These are phyloP conservation scores for Aspergillus incahuasiensis DNA, from an alignment of 495 filamentous ascomycete genomes.

Conservation along the genomic window DNA sequence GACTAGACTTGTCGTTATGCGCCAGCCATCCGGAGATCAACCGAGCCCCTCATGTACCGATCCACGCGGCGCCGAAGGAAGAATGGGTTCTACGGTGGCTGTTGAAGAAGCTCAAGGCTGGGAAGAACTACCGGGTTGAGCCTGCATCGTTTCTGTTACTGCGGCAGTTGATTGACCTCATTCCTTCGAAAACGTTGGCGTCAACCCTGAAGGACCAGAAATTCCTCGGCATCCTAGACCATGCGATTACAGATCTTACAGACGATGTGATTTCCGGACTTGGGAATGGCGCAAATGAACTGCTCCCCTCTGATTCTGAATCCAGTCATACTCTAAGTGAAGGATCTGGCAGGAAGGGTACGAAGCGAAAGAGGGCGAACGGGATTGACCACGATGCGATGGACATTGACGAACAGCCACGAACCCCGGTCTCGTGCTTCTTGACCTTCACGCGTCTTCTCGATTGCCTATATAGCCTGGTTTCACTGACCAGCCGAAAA, in stretches of 20 bases:
- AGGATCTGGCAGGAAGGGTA: constrained; percentile 38
- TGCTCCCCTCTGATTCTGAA: constrained; percentile 29
- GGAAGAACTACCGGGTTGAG: constrained; percentile 40
- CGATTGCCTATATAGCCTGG: constrained; percentile 37
- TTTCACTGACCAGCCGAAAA: constrained; percentile 24
- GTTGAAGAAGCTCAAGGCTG: constrained; percentile 52
- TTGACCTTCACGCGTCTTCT: constrained; percentile 35
- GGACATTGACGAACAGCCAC: constrained; percentile 34
- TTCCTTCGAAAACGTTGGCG: constrained; percentile 44
- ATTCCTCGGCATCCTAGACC: constrained; percentile 42
- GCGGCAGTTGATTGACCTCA: constrained; percentile 40
- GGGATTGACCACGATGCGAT: constrained; percentile 31
- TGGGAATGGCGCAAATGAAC: constrained; percentile 22
- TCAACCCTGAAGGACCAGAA: constrained; percentile 46
- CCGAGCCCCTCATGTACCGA: constrained; percentile 23
- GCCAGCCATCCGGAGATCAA: constrained; percentile 32
- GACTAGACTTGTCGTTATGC: constrained; percentile 37
- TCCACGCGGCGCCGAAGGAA: constrained; percentile 44
- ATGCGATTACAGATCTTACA: constrained; percentile 36
- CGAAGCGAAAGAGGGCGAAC: constrained; percentile 38
- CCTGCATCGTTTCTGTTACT: constrained; percentile 47
- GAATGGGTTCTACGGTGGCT: constrained; percentile 68
- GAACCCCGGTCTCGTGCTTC: constrained; percentile 36
- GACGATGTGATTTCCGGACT: constrained; percentile 31
- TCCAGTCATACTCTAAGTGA: constrained; percentile 39